Evolutionary conservation across 306 rosid species (phyloP).

Genomic region (Vigna mungo): DNA sequence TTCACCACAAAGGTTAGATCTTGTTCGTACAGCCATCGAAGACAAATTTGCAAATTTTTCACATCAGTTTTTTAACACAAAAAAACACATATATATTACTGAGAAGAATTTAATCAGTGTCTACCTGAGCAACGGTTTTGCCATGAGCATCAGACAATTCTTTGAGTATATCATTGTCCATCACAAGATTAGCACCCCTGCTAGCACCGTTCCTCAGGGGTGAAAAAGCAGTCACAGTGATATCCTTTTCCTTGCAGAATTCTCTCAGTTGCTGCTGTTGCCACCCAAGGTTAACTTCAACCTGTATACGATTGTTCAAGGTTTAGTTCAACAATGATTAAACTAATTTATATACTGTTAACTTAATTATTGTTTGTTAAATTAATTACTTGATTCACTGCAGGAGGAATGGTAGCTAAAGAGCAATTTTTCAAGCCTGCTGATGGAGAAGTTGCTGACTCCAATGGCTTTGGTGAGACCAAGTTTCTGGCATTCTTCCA

Average conservation of each 20-base stretch:
- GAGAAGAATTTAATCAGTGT: background rate
- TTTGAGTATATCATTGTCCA: conserved; percentile 54
- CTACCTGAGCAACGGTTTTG: conserved; percentile 56
- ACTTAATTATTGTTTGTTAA: background rate
- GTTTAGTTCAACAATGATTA: background rate
- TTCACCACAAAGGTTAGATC: conserved; percentile 48
- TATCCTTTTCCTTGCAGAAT: conserved; percentile 51
- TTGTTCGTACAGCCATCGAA: conserved; percentile 58
- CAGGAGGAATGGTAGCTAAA: conserved; percentile 70
- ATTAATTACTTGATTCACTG: conserved; percentile 66
- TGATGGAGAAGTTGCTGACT: conserved; percentile 80
- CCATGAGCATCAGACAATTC: conserved; percentile 52
- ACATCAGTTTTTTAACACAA: background rate
- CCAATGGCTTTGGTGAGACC: conserved; percentile 92
- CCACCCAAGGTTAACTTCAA: conserved; percentile 55
- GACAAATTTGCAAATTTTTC: conserved; percentile 5
- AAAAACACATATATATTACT: no score
- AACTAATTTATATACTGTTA: background rate
- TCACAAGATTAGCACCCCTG: conserved; percentile 48
- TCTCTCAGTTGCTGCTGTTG: conserved; percentile 53
- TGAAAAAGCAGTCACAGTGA: conserved; percentile 52
- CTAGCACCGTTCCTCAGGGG: conserved; percentile 58
- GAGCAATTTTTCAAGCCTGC: conserved; percentile 69
- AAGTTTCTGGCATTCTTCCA: conserved; percentile 75
- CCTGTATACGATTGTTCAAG: conserved; percentile 32